phyloP scores from a whole-genome alignment of 1,284 basidiomycete species.

The Ustilago esculenta region DNA sequence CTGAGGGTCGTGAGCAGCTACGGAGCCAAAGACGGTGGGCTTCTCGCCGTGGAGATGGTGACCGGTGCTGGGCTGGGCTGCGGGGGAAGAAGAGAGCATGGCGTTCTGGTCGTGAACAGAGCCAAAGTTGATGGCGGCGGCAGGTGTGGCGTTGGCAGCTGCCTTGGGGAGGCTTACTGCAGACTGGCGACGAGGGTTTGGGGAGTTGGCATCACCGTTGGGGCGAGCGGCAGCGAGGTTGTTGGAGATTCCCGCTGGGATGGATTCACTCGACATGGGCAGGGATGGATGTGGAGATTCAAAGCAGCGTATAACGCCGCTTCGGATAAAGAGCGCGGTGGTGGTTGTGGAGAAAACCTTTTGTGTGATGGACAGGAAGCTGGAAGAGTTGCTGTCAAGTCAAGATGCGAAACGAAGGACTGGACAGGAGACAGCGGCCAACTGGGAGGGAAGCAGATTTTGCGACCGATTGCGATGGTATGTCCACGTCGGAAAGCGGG shows the following conservation, averaged over 20 bases:
- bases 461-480: conserved; percentile 1
- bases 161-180: conserved; percentile 62
- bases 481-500: conserved; percentile 18
- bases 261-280: conserved; percentile 53
- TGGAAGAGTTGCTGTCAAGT: conserved; percentile 1
- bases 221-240: conserved; percentile 41
- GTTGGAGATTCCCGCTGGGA: conserved; percentile 36
- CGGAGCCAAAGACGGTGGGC: conserved; percentile 67
- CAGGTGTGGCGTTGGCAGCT: conserved; percentile 33
- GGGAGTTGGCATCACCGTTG: conserved; percentile 43
- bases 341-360: conserved; percentile 6
- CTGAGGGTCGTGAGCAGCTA: conserved; percentile 60
- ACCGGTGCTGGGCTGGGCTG: conserved; percentile 63
- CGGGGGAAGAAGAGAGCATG: conserved; percentile 68
- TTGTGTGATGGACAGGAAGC: conserved; percentile 6
- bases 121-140: conserved; percentile 68
- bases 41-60: conserved; percentile 62
- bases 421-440: neutral
- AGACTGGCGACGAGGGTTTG: conserved; percentile 50
- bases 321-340: conserved; percentile 15
- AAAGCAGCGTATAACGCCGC: conserved; percentile 35
- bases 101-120: conserved; percentile 68
- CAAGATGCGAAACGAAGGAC: conserved; percentile 1
- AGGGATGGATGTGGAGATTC: conserved; percentile 31
- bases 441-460: neutral